Conservation (phyloP, 805 yeast genomes). For the Wickerhamiella siamensis region DNA sequence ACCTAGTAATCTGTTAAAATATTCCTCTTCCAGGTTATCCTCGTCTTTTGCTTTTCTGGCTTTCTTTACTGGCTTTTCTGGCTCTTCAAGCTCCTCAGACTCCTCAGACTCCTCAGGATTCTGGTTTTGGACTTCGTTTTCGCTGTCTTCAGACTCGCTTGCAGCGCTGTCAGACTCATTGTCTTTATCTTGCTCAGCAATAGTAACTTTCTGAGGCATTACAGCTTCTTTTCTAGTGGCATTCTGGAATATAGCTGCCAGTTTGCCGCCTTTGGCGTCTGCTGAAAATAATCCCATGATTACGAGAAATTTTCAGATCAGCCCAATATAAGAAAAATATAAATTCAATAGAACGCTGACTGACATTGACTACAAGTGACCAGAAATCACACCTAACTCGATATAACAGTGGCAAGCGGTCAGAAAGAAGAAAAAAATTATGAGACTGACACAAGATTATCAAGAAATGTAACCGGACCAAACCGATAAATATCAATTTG, state of each 20-base stretch:
- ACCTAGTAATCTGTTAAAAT: constrained; percentile 17
- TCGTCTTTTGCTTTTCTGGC: constrained; percentile 20
- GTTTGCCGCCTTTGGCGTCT: background rate
- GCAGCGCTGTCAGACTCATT: background rate
- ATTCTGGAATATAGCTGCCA: constrained; percentile 4
- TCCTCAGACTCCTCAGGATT: background rate
- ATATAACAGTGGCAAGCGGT: too few species aligned
- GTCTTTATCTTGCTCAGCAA: background rate
- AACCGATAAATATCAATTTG: too few species aligned
- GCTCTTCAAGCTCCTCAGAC: too few species aligned
- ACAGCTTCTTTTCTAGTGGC: background rate
- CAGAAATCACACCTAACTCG: too few species aligned
- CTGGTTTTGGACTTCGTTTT: background rate
- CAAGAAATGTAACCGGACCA: too few species aligned
- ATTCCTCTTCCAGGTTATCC: constrained; percentile 19
- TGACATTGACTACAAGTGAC: too few species aligned
- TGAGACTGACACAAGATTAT: too few species aligned
- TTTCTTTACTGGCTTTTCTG: background rate
- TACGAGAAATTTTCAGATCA: constrained; percentile 1
- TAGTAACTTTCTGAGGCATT: background rate
- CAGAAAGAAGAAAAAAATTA: too few species aligned
- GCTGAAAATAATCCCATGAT: constrained; percentile 9
- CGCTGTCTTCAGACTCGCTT: background rate
- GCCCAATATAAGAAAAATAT: too few species aligned
- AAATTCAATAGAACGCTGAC: too few species aligned